Base-by-base conservation (phyloP, 73 alveolate genomes). In the Breviolum minutum region DNA sequence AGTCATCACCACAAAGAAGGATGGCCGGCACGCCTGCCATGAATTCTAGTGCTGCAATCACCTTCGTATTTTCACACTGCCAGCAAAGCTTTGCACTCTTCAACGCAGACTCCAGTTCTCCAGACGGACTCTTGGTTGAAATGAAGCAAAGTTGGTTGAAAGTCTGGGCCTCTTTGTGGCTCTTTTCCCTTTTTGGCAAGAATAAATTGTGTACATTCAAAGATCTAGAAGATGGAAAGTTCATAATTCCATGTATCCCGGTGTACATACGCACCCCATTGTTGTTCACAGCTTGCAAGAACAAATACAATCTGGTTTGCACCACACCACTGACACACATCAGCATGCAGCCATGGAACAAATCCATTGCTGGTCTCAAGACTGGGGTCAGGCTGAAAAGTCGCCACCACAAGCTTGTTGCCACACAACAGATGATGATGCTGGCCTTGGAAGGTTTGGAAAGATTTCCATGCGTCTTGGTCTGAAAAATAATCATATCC, bases 331-430 rank as follows among this genome's bases (percentile, higher is more conserved):
- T 24, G 26, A 24, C 76, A 54, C 73, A 84, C 2, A 20, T 2
- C 76, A 62, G 93, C 93, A 84, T 84, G 77, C 93, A 84, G 64
- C 62, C 93, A 54, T 84, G 93, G 9, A 32, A 19, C 13, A 26
- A 84, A 19, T 84, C 77, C 76, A 27, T 24, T 54, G 61, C 19
- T 19, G 93, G 93, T 1, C 14, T 6, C 77, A 84, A 26, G 8
- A 84, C 61, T 24, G 3, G 74, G n/a, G 7, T 48, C 61, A 10
- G 93, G 93, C 73, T 84, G 61, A 60, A 61, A 54, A 11, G 9
- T 32, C 76, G 62, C n/a, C 14, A 61, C 93, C 93, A 54, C 93
- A 48, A 12, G 77, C 77, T 54, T 84, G 93, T 61, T 84, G 74
- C 93, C 93, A 84, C 24, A 84, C 24, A 9, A 16, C 74, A 54